Evolutionary conservation across 805 yeast species (phyloP), one percentile per base, ranked within the genome.

Genomic region (Lipomyces yamanashiensis): DNA sequence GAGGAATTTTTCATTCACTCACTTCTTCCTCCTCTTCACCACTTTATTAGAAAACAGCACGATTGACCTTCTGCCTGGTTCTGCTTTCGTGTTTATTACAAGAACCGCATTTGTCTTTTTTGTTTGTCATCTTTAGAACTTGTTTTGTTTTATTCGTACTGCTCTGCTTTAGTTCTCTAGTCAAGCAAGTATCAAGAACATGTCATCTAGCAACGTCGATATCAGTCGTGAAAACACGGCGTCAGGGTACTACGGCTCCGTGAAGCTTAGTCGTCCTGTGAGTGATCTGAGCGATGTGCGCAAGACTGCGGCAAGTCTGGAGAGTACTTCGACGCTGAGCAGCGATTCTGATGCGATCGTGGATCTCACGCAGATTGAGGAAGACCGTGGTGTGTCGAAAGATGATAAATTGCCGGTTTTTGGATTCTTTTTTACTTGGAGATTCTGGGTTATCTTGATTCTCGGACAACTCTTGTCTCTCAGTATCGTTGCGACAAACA

Each of bases 391-490:
- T 28, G 55, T 19, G 7, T n/a, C 28, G 9, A 36, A 19, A 44
- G 28, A 10, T 5, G 34, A 17, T 41, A 19, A 33, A 7, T 34
- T 50, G 12, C 49, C 57, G 12, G 36, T 41, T 36, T 70, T 70
- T 54, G 51, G 57, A 39, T 77, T 76, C 54, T 52, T 79, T 34
- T 49, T 72, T 19, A 73, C 78, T 41, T 61, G 64, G 51, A 72
- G 75, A 15, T 79, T 79, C 65, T 78, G 80, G 80, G 69, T 78
- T 58, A 79, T 79, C 39, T 73, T 80, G 48, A 41, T 79, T 13
- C 75, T 74, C 39, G 82, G 82, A 52, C 82, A 79, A 71, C 67
- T 79, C 36, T 71, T 80, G 44, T 78, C 81, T 9, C 65, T 78
- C 69, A 71, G 78, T 56, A 70, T 79, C 36, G 78, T 77, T 3